These are phyloP conservation scores for Limtongia smithiae DNA, from an alignment of 805 yeast genomes.

Conservation along the genomic window DNA sequence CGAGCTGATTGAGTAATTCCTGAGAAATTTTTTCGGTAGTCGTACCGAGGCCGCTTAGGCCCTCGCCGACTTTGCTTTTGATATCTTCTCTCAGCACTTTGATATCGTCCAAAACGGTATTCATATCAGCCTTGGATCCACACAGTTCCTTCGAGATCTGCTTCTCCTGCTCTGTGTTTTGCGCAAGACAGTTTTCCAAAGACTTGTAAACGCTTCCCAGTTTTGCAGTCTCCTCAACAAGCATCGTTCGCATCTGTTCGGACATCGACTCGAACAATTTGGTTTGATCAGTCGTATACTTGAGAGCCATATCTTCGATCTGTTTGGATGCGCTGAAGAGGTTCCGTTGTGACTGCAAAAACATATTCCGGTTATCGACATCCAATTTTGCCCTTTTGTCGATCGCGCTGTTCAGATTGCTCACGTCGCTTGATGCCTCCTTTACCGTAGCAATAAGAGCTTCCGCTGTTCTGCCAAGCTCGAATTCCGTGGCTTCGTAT, in stretches of 20 bases:
- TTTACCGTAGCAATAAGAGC: constrained; percentile 30
- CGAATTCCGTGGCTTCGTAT: constrained; percentile 34
- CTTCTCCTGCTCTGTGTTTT: constrained; percentile 12
- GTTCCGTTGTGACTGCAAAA: constrained; percentile 34
- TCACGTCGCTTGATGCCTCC: constrained; percentile 28
- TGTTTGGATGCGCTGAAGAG: constrained; percentile 49
- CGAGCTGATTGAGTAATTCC: constrained; percentile 25
- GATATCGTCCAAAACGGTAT: constrained; percentile 24
- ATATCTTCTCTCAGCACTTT: constrained; percentile 29
- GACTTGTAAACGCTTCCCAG: constrained; percentile 22
- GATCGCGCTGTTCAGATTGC: constrained; percentile 25
- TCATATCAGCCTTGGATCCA: constrained; percentile 24
- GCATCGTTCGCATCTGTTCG: constrained; percentile 15
- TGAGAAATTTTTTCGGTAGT: constrained; percentile 27
- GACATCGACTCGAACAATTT: constrained; percentile 6
- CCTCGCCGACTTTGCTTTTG: constrained; percentile 28
- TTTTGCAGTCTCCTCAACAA: constrained; percentile 18
- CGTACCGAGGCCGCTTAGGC: constrained; percentile 20
- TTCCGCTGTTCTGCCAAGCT: constrained; percentile 32
- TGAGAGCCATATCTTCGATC: constrained; percentile 50
- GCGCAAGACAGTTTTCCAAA: constrained; percentile 16
- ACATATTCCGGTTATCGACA: constrained; percentile 9
- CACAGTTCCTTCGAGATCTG: constrained; percentile 16
- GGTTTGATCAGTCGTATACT: constrained; percentile 43
- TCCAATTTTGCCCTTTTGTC: constrained; percentile 22